A percentile compares a stretch with the other conserved stretches of the same genome.
Evolutionary conservation across 2,329 filamentous ascomycete genomes (phyloP).

Genomic region (Aspergillus amoenus): DNA sequence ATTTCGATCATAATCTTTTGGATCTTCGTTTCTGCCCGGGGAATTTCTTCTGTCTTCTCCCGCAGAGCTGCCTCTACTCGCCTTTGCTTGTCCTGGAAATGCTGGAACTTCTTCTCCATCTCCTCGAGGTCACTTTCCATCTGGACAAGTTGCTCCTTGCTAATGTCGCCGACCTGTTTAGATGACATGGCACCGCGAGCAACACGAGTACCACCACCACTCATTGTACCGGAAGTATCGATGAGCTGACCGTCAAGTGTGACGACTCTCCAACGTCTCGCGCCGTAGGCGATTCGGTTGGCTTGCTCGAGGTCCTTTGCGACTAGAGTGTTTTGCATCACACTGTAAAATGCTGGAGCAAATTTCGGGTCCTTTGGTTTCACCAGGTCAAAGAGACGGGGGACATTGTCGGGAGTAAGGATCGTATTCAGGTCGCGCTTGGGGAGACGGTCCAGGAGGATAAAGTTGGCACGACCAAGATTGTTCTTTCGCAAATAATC

Average conservation of each 20-base stretch:
- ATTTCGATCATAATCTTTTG: conserved; percentile 89
- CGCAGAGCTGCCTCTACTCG: conserved; percentile 73
- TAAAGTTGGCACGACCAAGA: conserved; percentile 93
- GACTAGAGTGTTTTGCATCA: conserved; percentile 91
- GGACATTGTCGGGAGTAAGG: conserved; percentile 86
- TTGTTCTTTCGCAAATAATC: conserved; percentile 98
- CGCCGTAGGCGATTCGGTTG: conserved; percentile 93
- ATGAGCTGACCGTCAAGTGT: conserved; percentile 94
- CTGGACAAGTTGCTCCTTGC: conserved; percentile 83
- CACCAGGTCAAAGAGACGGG: conserved; percentile 88
- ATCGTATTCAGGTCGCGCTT: conserved; percentile 75
- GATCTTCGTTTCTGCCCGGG: conserved; percentile 81
- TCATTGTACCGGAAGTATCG: conserved; percentile 98
- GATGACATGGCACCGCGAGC: conserved; percentile 96
- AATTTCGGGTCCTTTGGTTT: conserved; percentile 86
- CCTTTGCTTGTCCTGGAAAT: conserved; percentile 80
- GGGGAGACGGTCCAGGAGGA: conserved; percentile 85
- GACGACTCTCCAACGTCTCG: conserved; percentile 91
- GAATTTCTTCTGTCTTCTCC: conserved; percentile 73
- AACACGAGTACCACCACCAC: conserved; percentile 86
- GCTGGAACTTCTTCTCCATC: conserved; percentile 77
- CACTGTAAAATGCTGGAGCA: conserved; percentile 88
- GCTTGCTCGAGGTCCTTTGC: conserved; percentile 92
- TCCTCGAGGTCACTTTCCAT: conserved; percentile 83
- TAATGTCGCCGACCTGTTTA: conserved; percentile 82